These are phyloP conservation scores for Meredithiella fracta DNA, from an alignment of 2,329 filamentous ascomycete species.

Conservation along the genomic window DNA sequence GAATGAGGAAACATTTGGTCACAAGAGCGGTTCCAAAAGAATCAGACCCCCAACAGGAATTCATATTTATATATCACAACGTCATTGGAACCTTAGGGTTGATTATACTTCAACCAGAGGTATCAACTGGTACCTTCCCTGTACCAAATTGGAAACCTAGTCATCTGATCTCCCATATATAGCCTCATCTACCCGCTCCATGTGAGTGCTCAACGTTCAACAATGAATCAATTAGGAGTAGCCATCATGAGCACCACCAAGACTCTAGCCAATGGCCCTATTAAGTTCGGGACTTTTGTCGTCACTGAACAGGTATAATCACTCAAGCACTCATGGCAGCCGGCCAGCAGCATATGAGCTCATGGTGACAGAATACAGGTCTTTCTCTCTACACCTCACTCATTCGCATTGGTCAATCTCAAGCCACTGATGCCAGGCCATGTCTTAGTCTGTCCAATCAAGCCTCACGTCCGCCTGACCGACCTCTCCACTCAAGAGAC, in stretches of 20 bases:
- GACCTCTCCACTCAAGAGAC: slow-evolving; percentile 59
- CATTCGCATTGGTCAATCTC: slow-evolving; percentile 84
- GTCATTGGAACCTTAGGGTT: too few species aligned
- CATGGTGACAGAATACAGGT: slow-evolving; percentile 38
- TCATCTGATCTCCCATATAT: too few species aligned
- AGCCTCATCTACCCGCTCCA: too few species aligned
- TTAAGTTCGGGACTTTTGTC: slow-evolving; percentile 61
- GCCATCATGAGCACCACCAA: not conserved
- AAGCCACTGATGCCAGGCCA: slow-evolving; percentile 89
- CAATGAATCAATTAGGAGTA: not conserved
- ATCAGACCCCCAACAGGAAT: too few species aligned
- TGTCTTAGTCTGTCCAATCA: slow-evolving; percentile 65
- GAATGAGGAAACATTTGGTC: too few species aligned
- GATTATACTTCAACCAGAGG: too few species aligned
- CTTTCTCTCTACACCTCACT: slow-evolving; percentile 65
- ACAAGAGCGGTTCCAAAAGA: too few species aligned
- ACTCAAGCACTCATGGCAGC: not conserved
- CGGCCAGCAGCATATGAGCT: not conserved
- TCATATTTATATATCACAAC: too few species aligned
- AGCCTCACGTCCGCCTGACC: slow-evolving; percentile 53
- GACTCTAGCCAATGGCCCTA: slow-evolving; percentile 9
- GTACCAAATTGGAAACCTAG: too few species aligned
- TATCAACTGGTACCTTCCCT: too few species aligned
- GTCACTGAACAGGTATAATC: slow-evolving; percentile 51
- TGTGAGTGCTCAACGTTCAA: not conserved